Evolutionary conservation across 83 land plant genomes (phyloP).

Genomic region (Picea mariana): DNA sequence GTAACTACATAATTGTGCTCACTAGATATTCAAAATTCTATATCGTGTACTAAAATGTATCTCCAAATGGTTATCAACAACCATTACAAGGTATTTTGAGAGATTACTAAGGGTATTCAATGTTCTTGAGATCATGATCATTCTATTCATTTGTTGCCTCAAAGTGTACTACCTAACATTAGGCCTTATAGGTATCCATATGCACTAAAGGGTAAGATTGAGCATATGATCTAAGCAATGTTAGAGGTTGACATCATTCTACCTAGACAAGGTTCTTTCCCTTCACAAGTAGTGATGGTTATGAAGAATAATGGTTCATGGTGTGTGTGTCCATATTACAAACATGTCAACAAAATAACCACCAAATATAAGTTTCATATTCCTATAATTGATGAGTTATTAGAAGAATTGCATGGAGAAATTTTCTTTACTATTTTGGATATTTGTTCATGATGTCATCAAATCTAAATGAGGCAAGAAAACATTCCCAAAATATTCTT

Average conservation of each 20-base stretch:
- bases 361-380: constrained; percentile 22
- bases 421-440: constrained; percentile 11
- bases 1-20: background rate
- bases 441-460: constrained; percentile 16
- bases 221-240: constrained; percentile 6
- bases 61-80: background rate
- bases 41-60: background rate
- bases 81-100: too few relatives aligned
- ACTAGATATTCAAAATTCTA: background rate
- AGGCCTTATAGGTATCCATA: constrained; percentile 17
- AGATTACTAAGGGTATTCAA: too few relatives aligned
- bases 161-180: background rate
- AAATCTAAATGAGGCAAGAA: background rate
- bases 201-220: background rate
- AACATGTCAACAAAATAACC: constrained; percentile 6
- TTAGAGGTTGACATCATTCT: background rate
- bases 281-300: constrained; percentile 14
- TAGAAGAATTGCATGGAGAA: constrained; percentile 20
- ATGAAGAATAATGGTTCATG: constrained; percentile 11
- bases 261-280: background rate
- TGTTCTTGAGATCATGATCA: background rate
- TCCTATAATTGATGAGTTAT: constrained; percentile 12
- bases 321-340: constrained; percentile 16
- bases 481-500: constrained; percentile 9
- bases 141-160: background rate